Evolutionary conservation across 345 rosid genomes (phyloP), one percentile per base, ranked within the genome.

Genomic region (Eucalyptus microcorys): DNA sequence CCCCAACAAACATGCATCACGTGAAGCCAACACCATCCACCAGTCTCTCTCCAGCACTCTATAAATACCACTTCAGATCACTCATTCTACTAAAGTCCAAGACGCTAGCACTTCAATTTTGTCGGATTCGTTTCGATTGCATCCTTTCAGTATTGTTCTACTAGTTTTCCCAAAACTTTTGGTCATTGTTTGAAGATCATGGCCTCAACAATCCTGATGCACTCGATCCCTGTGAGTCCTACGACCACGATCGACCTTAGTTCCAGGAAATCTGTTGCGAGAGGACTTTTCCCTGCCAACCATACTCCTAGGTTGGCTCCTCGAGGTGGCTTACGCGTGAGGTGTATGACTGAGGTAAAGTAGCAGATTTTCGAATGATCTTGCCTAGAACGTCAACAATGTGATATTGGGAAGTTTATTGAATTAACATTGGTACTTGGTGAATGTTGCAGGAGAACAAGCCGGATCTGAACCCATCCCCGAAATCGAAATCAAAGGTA

Each of bases 211-310:
- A 64, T 64, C 40, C 40, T n/a, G 76, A n/a, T 27, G 53, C 49
- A 85, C 37, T 40, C 95, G 6, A 88, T 93, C 85, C 89, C 95
- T 0, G 91, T 92, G 3, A 89, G 90, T 80, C 95, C 96, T 5
- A 86, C 89, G 5, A 34, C 90, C 32, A 87, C 90, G 40, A 88
- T 90, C 27, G 85, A 90, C 34, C 32, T 88, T 12, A 66, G 24
- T 32, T 90, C 26, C 59, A 91, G 89, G 91, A 85, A 85, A 85
- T 85, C 37, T 27, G n/a, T 85, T 47, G 90, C 87, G 76, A 89
- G 17, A 88, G 90, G 87, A 53, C 88, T 88, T 50, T 42, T 57
- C 85, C 76, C 86, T 32, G 91, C 92, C 10, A 83, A 88, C 47
- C 79, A 83, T 34, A 47, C 87, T 43, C 88, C 92, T n/a, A 85